phyloP scores from a whole-genome alignment of 306 rosid species.

The Hippophae rhamnoides region DNA sequence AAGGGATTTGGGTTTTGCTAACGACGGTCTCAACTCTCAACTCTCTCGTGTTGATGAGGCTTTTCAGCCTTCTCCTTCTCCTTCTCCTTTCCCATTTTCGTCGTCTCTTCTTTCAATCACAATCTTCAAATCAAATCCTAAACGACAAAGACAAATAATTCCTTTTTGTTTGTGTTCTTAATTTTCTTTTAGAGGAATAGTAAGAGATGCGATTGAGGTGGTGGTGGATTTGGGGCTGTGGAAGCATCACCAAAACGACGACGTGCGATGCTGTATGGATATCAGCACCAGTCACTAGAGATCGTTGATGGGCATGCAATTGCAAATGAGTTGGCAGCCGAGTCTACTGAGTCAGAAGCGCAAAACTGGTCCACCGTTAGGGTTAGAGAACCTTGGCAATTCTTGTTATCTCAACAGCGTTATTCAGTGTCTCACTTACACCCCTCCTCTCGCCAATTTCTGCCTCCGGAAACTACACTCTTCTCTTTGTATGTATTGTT shows the following conservation, averaged over 20 bases:
- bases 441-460: slow-evolving; percentile 99
- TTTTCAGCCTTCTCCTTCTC: too few relatives aligned
- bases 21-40: too few relatives aligned
- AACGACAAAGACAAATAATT: too few relatives aligned
- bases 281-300: slow-evolving; percentile 13
- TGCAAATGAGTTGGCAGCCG: slow-evolving; percentile 98
- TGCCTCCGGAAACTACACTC: slow-evolving; percentile 80
- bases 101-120: too few relatives aligned
- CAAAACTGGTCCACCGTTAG: slow-evolving; percentile 68
- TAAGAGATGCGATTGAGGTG: slow-evolving; percentile 54
- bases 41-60: too few relatives aligned
- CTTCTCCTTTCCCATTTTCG: too few relatives aligned
- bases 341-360: slow-evolving; percentile 77
- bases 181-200: too few relatives aligned
- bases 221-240: slow-evolving; percentile 38
- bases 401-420: slow-evolving; percentile 99
- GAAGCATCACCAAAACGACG: slow-evolving; percentile 32
- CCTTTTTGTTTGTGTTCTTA: too few relatives aligned
- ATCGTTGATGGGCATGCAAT: slow-evolving; percentile 83
- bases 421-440: slow-evolving; percentile 96
- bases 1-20: too few relatives aligned
- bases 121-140: too few relatives aligned
- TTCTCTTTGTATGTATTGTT: slow-evolving; percentile 38
- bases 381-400: slow-evolving; percentile 90
- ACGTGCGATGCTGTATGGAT: slow-evolving; percentile 60